A percentile compares a stretch with the other conserved stretches of the same genome.
These are phyloP conservation scores for Immersiporthe knoxdaviesiana DNA, from an alignment of 2,329 filamentous ascomycete genomes.

Conservation along the genomic window DNA sequence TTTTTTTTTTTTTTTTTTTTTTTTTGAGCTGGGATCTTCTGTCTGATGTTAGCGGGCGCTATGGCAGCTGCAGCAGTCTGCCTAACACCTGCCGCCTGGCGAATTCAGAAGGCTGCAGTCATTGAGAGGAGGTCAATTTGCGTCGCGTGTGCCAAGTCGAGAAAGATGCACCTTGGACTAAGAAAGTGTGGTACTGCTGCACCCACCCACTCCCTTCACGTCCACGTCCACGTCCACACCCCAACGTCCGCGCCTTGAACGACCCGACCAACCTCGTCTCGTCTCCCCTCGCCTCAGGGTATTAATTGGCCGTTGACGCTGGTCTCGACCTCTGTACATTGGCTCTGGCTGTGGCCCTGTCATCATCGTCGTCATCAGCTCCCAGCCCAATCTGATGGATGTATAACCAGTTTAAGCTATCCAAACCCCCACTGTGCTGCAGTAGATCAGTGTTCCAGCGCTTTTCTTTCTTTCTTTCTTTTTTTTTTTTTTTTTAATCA, in stretches of 20 bases:
- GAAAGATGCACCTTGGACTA: constrained; percentile 5
- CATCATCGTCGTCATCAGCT: not conserved
- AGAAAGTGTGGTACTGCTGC: constrained; percentile 1
- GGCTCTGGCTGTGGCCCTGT: not conserved
- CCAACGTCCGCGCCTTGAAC: not conserved
- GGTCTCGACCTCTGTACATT: not conserved
- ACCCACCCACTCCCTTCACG: constrained; percentile 1
- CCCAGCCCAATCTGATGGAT: not conserved
- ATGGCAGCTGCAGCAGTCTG: not conserved
- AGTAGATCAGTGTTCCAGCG: not conserved
- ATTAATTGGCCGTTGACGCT: not conserved
- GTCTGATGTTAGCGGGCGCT: not conserved
- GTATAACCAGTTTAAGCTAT: not conserved
- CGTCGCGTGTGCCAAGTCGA: not conserved
- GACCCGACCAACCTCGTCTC: constrained; percentile 6
- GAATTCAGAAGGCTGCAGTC: not conserved
- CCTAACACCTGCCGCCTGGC: not conserved
- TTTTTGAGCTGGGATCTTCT: not conserved
- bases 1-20: not conserved
- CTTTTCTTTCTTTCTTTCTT: not conserved
- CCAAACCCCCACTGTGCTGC: not conserved
- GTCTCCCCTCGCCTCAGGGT: not conserved
- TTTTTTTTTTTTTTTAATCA: not conserved
- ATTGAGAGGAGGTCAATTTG: not conserved
- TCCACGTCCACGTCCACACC: constrained; percentile 6